These are phyloP conservation scores for Bipolaris sorokiniana DNA, from an alignment of 2,329 filamentous ascomycete genomes.

Conservation along the genomic window DNA sequence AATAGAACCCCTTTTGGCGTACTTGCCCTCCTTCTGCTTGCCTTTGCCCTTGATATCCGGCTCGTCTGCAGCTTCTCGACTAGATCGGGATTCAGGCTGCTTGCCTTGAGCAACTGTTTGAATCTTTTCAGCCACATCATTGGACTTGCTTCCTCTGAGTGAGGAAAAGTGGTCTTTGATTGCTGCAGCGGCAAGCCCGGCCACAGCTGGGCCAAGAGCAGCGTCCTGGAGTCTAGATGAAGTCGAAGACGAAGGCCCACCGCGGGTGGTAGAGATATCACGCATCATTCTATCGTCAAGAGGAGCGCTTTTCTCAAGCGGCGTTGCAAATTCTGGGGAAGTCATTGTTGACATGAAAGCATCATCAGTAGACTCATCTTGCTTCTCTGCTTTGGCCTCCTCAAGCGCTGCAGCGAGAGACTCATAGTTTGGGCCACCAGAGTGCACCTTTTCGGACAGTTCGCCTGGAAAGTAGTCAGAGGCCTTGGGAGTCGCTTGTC, in stretches of 20 bases:
- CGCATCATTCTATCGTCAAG: conserved; percentile 36
- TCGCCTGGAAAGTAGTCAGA: conserved; percentile 52
- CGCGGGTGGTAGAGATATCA: conserved; percentile 14
- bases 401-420: conserved; percentile 36
- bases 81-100: conserved; percentile 6
- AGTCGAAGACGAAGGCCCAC: conserved; percentile 23
- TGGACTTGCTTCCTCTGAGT: conserved; percentile 15
- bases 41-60: conserved; percentile 29
- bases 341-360: conserved; percentile 9
- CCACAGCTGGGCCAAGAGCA: conserved; percentile 36
- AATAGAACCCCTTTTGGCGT: conserved; percentile 36
- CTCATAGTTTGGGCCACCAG: conserved; percentile 26
- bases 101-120: conserved; percentile 15
- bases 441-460: conserved; percentile 3
- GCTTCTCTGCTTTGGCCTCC: conserved; percentile 19
- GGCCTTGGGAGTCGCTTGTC: conserved; percentile 73
- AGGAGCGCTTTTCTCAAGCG: conserved; percentile 12
- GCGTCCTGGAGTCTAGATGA: conserved; percentile 38
- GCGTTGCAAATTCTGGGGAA: conserved; percentile 11
- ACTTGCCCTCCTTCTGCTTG: conserved; percentile 36
- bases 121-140: conserved; percentile 25
- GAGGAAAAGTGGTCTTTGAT: conserved; percentile 26
- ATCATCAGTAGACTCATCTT: conserved; percentile 21
- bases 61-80: conserved; percentile 16
- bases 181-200: conserved; percentile 31